Evolutionary conservation across 192 early-diverging fungal genomes (phyloP).

Genomic region (Piromyces finnis): DNA sequence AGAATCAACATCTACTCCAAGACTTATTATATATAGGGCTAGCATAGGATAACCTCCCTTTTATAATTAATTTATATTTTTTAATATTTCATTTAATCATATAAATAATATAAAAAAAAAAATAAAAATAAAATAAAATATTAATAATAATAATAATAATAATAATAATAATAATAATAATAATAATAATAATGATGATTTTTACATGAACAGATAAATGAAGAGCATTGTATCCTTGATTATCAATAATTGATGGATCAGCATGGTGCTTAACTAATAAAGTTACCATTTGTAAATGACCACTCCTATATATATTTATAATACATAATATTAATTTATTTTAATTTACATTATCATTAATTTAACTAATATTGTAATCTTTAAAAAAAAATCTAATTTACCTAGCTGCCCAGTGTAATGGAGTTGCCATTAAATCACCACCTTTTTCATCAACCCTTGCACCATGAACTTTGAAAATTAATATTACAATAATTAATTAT

Average conservation of each 20-base stretch:
- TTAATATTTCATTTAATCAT: too few species aligned
- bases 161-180: background rate
- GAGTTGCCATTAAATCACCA: conserved; percentile 64
- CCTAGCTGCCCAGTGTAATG: conserved; percentile 85
- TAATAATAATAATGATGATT: background rate
- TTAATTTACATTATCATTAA: background rate
- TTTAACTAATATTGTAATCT: too few species aligned
- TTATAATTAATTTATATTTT: background rate
- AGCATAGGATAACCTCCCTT: conserved; percentile 43
- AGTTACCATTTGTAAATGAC: conserved; percentile 51
- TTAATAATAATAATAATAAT: background rate
- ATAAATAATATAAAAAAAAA: too few species aligned
- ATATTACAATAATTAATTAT: too few species aligned
- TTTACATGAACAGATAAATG: conserved; percentile 72
- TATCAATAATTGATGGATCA: conserved; percentile 49
- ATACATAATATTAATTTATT: background rate
- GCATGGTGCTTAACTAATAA: conserved; percentile 64
- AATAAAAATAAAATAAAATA: too few species aligned
- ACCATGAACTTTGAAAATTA: conserved; percentile 39
- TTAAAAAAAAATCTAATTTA: too few species aligned
- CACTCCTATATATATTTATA: conserved; percentile 25
- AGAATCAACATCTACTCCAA: conserved; percentile 49
- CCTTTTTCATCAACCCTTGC: conserved; percentile 57
- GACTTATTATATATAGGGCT: conserved; percentile 50
- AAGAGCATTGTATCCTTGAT: conserved; percentile 72